These are phyloP conservation scores for Amaranthus hypochondriacus DNA, from an alignment of 148 eudicot genomes.

Conservation along the genomic window DNA sequence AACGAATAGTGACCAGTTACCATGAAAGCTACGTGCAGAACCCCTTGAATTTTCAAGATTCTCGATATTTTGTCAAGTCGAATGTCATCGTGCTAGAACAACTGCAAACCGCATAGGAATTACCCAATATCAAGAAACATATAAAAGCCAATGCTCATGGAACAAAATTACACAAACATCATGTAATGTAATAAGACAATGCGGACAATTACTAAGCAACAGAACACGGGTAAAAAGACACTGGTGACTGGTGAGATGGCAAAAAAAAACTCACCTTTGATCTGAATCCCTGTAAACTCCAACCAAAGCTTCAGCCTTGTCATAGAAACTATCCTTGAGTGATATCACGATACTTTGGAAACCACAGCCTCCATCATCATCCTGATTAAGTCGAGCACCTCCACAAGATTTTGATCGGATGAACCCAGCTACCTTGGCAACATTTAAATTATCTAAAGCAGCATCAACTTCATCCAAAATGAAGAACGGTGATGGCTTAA, in stretches of 20 bases:
- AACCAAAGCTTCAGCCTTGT: slow-evolving; percentile 97
- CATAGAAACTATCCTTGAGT: slow-evolving; percentile 91
- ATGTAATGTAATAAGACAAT: background rate
- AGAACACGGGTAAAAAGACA: background rate
- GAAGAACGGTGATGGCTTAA: slow-evolving; percentile 93
- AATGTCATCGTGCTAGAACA: slow-evolving; percentile 93
- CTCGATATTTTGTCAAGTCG: slow-evolving; percentile 84
- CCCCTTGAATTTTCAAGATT: slow-evolving; percentile 37
- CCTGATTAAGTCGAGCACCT: slow-evolving; percentile 46
- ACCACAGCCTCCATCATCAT: slow-evolving; percentile 56
- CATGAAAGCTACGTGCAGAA: slow-evolving; percentile 25
- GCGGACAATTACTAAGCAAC: background rate
- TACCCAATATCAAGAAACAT: slow-evolving; percentile 1
- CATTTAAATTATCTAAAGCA: slow-evolving; percentile 91
- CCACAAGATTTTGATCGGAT: slow-evolving; percentile 92
- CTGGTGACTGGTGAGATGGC: background rate
- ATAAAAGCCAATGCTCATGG: background rate
- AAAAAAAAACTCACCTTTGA: slow-evolving; percentile 41
- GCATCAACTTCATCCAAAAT: slow-evolving; percentile 99
- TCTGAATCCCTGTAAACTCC: slow-evolving; percentile 96
- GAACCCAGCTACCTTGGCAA: slow-evolving; percentile 93
- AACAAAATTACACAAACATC: background rate
- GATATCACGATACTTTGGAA: slow-evolving; percentile 98
- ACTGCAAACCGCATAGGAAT: slow-evolving; percentile 38
- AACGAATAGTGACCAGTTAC: background rate